Evolutionary conservation across 2,329 filamentous ascomycete species (phyloP), one percentile per base, ranked within the genome.

Genomic region (Fusarium chaquense): DNA sequence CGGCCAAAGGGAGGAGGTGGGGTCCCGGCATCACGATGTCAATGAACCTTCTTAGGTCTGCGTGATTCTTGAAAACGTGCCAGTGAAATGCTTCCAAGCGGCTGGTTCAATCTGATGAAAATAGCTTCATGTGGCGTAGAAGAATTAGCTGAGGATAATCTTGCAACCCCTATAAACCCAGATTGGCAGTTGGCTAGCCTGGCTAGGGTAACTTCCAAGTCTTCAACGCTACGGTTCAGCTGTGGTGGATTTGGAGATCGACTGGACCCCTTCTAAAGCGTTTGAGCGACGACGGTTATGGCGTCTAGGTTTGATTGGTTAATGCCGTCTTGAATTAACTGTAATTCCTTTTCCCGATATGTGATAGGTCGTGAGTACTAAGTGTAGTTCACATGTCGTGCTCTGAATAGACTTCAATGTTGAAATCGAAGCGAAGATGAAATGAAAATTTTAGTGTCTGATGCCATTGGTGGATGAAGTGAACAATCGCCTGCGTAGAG

Each of bases 401-500:
- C 61, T 52, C 57, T 63, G 49, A 41, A 24, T 65, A 45, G 41
- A 35, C 26, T 38, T 65, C 61, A 26, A 53, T 53, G 52, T 65
- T 45, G 22, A 43, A 47, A 30, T 33, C 32, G 36, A 63, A 40
- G 36, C 50, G 36, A 64, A 40, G 52, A 70, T 69, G 58, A 69
- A 50, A 65, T 71, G 51, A 41, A 49, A 60, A 28, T 36, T 49
- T 44, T 57, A 49, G 59, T 52, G 20, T 30, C 41, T 40, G 8
- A 53, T 52, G 33, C 26, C 24, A 70, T 71, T 68, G 67, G 67
- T 65, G 67, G 63, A 65, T 47, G 44, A 55, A 63, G 41, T 46
- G 26, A 43, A 38, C 28, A 41, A 57, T 22, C 52, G 43, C 22
- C 47, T 51, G 11, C n/a, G 20, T 43, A 43, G 13, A 41, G 15